Conservation (phyloP, 352 stramenopile species). For the Phytopythium kandeliae region DNA sequence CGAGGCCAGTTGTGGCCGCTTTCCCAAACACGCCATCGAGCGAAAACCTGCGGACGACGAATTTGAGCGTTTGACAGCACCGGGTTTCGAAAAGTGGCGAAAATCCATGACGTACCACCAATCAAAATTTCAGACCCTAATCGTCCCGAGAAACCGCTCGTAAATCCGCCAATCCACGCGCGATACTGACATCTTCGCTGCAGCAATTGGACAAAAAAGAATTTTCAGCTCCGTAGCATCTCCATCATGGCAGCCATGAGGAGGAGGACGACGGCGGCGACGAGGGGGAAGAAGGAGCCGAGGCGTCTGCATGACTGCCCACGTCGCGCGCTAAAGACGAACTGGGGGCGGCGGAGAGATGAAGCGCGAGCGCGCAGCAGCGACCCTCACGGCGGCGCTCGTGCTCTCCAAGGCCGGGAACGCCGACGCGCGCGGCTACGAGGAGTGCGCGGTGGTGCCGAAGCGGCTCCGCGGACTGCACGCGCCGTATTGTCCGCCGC, state of each 20-base stretch:
- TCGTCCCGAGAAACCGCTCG: background rate
- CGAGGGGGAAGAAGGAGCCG: too few relatives aligned
- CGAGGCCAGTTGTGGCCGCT: too few relatives aligned
- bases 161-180: background rate
- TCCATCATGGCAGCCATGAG: conserved; percentile 1
- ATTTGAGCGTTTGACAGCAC: background rate
- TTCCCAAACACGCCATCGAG: too few relatives aligned
- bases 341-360: conserved; percentile 11
- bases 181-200: too few relatives aligned
- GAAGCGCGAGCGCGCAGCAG: conserved; percentile 44
- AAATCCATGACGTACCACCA: background rate
- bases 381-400: conserved; percentile 14
- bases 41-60: too few relatives aligned
- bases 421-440: conserved; percentile 11
- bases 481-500: conserved; percentile 6
- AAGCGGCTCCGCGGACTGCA: conserved; percentile 34
- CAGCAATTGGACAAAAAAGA: too few relatives aligned
- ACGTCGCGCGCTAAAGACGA: conserved; percentile 1
- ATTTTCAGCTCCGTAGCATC: too few relatives aligned
- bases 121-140: conserved; percentile 3
- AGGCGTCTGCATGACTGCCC: too few relatives aligned
- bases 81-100: background rate
- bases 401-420: conserved; percentile 17
- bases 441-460: conserved; percentile 25
- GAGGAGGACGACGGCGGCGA: too few relatives aligned